These are phyloP conservation scores for Panicum hallii DNA, from an alignment of 202 grass and related monocot genomes.

Conservation along the genomic window DNA sequence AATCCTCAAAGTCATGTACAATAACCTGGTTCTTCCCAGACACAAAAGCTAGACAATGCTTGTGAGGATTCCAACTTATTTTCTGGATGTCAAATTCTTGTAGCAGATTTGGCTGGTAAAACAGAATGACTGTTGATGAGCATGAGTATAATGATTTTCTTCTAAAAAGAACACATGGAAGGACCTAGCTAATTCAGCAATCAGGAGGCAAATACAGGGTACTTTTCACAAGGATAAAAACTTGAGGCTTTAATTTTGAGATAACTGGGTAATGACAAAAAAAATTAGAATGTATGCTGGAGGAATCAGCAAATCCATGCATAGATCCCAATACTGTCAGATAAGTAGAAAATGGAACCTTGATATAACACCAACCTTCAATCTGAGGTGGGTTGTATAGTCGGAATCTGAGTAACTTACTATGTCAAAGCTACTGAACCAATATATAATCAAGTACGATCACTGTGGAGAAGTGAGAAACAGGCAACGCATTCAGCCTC, in stretches of 20 bases:
- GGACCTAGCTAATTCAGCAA: background rate
- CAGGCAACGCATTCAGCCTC: background rate
- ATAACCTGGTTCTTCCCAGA: slow-evolving; percentile 82
- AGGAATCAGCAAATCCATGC: background rate
- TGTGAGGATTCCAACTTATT: slow-evolving; percentile 78
- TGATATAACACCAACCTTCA: slow-evolving; percentile 21
- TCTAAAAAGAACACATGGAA: background rate
- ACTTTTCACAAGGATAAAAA: background rate
- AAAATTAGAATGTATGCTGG: background rate
- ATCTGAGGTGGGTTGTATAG: background rate
- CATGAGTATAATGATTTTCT: slow-evolving; percentile 6
- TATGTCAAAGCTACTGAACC: background rate
- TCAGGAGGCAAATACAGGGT: background rate
- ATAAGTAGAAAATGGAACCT: background rate
- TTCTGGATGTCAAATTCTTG: slow-evolving; percentile 75
- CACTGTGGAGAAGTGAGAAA: background rate
- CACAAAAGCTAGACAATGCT: slow-evolving; percentile 86
- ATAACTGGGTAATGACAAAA: background rate
- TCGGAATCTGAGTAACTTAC: background rate
- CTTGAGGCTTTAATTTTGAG: slow-evolving; percentile 3
- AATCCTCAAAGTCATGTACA: slow-evolving; percentile 75
- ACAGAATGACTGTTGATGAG: background rate
- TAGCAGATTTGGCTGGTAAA: slow-evolving; percentile 73
- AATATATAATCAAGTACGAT: slow-evolving; percentile 1
- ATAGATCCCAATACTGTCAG: background rate